These are phyloP conservation scores for Euphorbia corollata DNA, from an alignment of 441 rosid genomes.

Conservation along the genomic window DNA sequence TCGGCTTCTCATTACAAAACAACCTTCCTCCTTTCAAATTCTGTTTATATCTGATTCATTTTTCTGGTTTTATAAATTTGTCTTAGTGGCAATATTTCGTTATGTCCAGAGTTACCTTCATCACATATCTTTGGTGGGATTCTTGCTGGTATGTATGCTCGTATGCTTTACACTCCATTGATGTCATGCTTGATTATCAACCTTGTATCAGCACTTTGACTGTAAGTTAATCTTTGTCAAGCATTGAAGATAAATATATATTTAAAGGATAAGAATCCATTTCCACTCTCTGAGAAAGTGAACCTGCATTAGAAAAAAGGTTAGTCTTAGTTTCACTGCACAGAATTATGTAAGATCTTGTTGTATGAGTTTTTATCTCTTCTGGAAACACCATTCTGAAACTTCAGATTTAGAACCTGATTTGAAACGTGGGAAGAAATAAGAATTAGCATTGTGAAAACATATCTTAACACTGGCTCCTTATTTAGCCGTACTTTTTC, in stretches of 20 bases:
- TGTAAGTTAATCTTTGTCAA: background rate
- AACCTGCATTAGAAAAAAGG: slow-evolving; percentile 4
- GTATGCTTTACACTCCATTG: slow-evolving; percentile 10
- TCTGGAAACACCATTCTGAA: background rate
- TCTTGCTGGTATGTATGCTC: slow-evolving; percentile 69
- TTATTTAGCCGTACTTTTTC: background rate
- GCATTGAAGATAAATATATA: background rate
- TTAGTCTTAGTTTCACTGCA: background rate
- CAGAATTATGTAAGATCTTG: background rate
- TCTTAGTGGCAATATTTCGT: slow-evolving; percentile 70
- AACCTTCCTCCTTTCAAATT: background rate
- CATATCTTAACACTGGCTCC: slow-evolving; percentile 1
- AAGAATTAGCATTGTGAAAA: background rate
- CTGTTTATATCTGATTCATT: slow-evolving; percentile 15
- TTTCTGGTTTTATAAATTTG: slow-evolving; percentile 16
- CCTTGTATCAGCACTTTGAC: background rate
- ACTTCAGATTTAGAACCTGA: background rate
- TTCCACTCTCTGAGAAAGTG: background rate
- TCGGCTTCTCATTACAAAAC: slow-evolving; percentile 2
- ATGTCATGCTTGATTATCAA: background rate
- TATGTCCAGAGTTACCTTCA: slow-evolving; percentile 45
- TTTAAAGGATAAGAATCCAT: background rate
- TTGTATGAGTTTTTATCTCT: background rate
- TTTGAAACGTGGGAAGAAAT: background rate
- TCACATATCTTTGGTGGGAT: slow-evolving; percentile 73